Base-by-base conservation (phyloP, 345 rosid species). In the Heritiera littoralis region DNA sequence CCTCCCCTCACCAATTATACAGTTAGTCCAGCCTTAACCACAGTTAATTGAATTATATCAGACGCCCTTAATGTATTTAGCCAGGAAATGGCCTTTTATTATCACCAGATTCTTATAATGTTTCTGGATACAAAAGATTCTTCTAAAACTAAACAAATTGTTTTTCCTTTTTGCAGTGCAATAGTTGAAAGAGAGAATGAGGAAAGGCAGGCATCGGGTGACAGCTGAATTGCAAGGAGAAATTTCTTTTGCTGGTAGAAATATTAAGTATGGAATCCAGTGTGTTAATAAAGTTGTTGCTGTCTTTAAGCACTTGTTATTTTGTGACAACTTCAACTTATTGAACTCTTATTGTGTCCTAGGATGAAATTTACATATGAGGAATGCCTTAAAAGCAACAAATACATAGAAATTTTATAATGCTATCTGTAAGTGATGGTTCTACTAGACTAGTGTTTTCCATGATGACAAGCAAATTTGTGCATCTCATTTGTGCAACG, bases 111-210 rank as follows among this genome's bases (percentile, higher is more conserved):
- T 59, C 8, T 20, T 59, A 20, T 59, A 11, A 20, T 59, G 3
- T 20, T 58, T 59, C 13, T 9, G 13, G 32, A 9, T 20, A 30
- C 13, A 59, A 23, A 59, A 20, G 32, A 9, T 59, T 11, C 12
- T 9, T 7, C 1, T 59, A 23, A 23, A 20, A 69, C 55, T 69
- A 13, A 46, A 69, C 9, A 23, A 7, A 11, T 68, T 68, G 11
- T 12, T 69, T 41, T 23, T 45, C 18, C 3, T 46, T 69, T 28
- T 46, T 69, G 73, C 73, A 69, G 73, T 69, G 73, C 46, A 69
- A 69, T 69, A 45, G 73, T 69, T 1, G 13, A 6, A 46, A 69
- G 55, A 46, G 73, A 69, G 55, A 46, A 69, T 20, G 73, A 69
- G 73, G 55, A 69, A 69, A 46, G 55, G 38, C 38, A 46, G 23